Conservation (phyloP, 257 asterid genomes). For the Cruciata laevipes region DNA sequence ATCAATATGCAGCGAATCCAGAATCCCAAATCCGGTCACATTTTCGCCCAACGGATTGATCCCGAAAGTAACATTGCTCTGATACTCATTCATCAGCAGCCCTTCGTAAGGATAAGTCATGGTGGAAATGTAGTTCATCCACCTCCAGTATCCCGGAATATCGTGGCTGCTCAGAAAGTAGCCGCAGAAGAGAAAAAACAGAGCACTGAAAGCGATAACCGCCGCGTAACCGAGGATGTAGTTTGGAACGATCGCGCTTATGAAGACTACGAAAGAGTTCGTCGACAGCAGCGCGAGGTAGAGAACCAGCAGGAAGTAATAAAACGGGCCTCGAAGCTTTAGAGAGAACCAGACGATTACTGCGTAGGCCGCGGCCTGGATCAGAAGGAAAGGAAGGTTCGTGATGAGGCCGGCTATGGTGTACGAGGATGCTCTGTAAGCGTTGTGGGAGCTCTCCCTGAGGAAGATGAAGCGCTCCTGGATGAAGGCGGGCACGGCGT, state of each 20-base stretch:
- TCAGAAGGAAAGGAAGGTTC: conserved; percentile 66
- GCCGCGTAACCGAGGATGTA: conserved; percentile 85
- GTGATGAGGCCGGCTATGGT: conserved; percentile 75
- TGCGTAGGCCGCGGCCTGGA: conserved; percentile 65
- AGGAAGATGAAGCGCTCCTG: conserved; percentile 77
- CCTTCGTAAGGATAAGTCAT: conserved; percentile 90
- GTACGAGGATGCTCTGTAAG: conserved; percentile 85
- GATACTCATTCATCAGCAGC: conserved; percentile 64
- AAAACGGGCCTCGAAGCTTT: conserved; percentile 38
- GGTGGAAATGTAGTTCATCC: conserved; percentile 78
- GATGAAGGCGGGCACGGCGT: conserved; percentile 88
- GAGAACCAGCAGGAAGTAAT: conserved; percentile 55
- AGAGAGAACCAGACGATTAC: conserved; percentile 68
- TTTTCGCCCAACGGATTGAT: conserved; percentile 19
- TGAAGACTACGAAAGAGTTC: conserved; percentile 67
- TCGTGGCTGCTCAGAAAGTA: conserved; percentile 47
- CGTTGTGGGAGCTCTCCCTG: conserved; percentile 77
- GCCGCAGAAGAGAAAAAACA: conserved; percentile 75
- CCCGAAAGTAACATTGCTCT: conserved; percentile 34
- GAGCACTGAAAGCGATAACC: conserved; percentile 81
- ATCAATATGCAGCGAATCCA: conserved; percentile 27
- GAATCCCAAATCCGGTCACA: conserved; percentile 36
- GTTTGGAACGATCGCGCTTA: conserved; percentile 78
- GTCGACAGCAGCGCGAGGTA: conserved; percentile 62
- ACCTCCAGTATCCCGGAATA: conserved; percentile 67